A percentile compares a stretch with the other conserved stretches of the same genome.
Evolutionary conservation across 192 early-diverging fungal genomes (phyloP).

Genomic region (Ambispora gerdemannii): DNA sequence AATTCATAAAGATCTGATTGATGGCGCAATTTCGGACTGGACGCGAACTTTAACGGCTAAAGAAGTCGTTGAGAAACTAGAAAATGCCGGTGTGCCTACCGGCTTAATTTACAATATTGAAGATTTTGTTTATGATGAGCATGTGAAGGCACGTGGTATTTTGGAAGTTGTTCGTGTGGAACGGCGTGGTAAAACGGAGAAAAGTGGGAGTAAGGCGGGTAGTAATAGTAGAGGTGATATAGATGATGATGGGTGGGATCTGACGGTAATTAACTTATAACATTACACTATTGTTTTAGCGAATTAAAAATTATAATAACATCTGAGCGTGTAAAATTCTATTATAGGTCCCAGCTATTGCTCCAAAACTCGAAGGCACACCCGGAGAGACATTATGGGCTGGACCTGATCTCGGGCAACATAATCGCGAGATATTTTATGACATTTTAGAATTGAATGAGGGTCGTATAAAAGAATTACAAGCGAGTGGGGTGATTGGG

Average conservation of each 20-base stretch:
- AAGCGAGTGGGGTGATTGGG: slow-evolving; percentile 34
- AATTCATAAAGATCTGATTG: slow-evolving; percentile 39
- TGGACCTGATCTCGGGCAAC: slow-evolving; percentile 47
- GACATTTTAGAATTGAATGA: slow-evolving; percentile 34
- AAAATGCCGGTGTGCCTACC: slow-evolving; percentile 44
- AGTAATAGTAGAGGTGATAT: slow-evolving; percentile 32
- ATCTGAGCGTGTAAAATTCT: background rate
- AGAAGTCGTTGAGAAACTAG: slow-evolving; percentile 37
- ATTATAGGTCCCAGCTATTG: slow-evolving; percentile 38
- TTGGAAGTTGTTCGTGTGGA: slow-evolving; percentile 42
- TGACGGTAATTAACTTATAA: slow-evolving; percentile 35
- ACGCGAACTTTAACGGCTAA: slow-evolving; percentile 35
- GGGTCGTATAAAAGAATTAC: slow-evolving; percentile 34
- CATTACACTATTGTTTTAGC: background rate
- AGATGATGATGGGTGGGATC: slow-evolving; percentile 39
- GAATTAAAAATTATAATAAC: background rate
- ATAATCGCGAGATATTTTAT: slow-evolving; percentile 39
- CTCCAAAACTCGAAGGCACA: slow-evolving; percentile 40
- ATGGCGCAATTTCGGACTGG: slow-evolving; percentile 45
- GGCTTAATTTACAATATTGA: slow-evolving; percentile 49
- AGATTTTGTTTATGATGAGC: slow-evolving; percentile 48
- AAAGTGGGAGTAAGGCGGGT: too few relatives aligned
- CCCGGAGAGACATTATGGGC: slow-evolving; percentile 52
- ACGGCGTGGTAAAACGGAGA: too few relatives aligned
- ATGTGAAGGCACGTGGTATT: slow-evolving; percentile 44